Evolutionary conservation across 768 basidiomycete genomes (phyloP).

Genomic region (Suillus plorans): DNA sequence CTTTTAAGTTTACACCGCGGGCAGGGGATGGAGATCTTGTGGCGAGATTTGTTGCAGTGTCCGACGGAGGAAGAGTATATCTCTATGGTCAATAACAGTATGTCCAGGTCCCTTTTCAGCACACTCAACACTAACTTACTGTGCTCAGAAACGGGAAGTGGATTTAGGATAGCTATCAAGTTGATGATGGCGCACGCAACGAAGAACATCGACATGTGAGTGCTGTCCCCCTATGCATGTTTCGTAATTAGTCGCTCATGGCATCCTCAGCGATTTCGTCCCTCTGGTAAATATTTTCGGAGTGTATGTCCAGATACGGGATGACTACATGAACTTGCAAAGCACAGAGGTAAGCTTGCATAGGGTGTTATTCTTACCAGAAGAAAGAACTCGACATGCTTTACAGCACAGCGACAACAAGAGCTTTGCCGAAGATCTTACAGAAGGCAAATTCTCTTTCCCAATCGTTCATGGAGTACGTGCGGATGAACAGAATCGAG

Average conservation of each 20-base stretch:
- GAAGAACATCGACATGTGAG: constrained; percentile 58
- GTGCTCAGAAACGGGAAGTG: constrained; percentile 83
- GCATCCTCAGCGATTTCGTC: constrained; percentile 69
- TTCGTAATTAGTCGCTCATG: not conserved
- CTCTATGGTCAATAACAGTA: constrained; percentile 95
- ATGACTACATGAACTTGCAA: constrained; percentile 95
- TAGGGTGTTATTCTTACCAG: not conserved
- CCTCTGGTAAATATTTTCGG: constrained; percentile 93
- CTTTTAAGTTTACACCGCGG: constrained; percentile 89
- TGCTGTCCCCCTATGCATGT: not conserved
- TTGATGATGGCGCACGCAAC: constrained; percentile 93
- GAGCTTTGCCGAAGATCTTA: constrained; percentile 72
- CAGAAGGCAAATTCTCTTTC: constrained; percentile 82
- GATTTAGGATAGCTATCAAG: constrained; percentile 90
- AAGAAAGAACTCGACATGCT: not conserved
- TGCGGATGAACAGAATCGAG: constrained; percentile 72
- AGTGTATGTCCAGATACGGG: constrained; percentile 95
- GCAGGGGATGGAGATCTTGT: constrained; percentile 91
- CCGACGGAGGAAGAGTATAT: constrained; percentile 96
- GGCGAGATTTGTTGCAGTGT: constrained; percentile 89
- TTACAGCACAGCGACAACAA: constrained; percentile 62
- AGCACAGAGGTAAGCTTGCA: constrained; percentile 63
- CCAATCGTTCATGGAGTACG: constrained; percentile 79
- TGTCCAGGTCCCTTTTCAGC: constrained; percentile 15
- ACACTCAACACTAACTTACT: constrained; percentile 9